Evolutionary conservation across 2,329 filamentous ascomycete genomes (phyloP), one percentile per base, ranked within the genome.

Genomic region (Cytospora mali): DNA sequence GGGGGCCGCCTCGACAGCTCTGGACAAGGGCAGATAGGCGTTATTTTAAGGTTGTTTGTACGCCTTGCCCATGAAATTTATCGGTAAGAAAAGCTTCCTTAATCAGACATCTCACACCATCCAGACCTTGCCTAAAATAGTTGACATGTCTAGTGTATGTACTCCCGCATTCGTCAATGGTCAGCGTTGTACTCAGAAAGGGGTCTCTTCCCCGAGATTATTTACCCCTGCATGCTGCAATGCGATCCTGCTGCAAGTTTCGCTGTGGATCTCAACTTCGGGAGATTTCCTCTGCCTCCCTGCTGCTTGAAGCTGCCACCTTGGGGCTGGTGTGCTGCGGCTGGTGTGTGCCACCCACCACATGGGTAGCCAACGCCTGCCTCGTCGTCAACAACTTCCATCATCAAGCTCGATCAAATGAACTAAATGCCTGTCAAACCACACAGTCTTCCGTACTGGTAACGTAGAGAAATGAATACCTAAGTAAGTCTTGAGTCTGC

Each of bases 201-300:
- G 50, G 48, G 29, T 50, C 50, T 53, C 21, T 35, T 33, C 31
- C 50, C 50, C 23, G 46, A 54, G 50, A 60, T 60, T 35, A 60
- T 60, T 60, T 54, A 51, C 57, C 57, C 57, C 57, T 60, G 57
- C 57, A 60, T 54, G 28, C 50, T 60, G 57, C 57, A 60, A 60
- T 60, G 57, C 53, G 57, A 54, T 54, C 57, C 57, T 54, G 50
- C 35, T 52, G 50, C 50, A 60, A 60, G 50, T 60, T 50, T 50
- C 50, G 46, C 50, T 39, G 57, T 60, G 57, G 50, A 54, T 60
- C 57, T 48, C 35, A 46, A 29, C 50, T 50, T 46, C 42, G 42
- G 42, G 42, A 13, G n/a, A 23, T 21, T 46, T 21, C 42, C 42
- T 18, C 42, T 21, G 39, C 39, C 18, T 7, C 42, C 23, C 16